Base-by-base conservation (phyloP, 352 stramenopile species). In the Aphanomyces stellatus region DNA sequence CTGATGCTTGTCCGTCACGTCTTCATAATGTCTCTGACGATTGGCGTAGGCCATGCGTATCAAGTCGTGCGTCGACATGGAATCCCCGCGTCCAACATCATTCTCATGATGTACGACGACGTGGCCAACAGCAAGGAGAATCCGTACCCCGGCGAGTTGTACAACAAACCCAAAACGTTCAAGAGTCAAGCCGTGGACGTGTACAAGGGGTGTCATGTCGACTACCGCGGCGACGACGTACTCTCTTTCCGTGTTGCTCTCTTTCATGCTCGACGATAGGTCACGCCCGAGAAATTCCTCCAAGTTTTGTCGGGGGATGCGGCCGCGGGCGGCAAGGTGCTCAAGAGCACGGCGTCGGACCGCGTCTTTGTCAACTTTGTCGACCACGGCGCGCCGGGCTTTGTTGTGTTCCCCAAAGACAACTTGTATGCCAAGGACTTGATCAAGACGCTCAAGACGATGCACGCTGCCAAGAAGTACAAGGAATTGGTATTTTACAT, bases 81-180 rank as follows among this genome's bases (percentile, higher is more conserved):
- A 11, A 95, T 97, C 41, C 82, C 87, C 8, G 72, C 60, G 15
- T 85, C 96, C 53, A 91, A 95, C 64, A 88, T 97, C 35, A 82
- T 97, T 62, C 81, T 96, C 41, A 96, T 97, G 88, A 96, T 93
- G 85, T 96, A 93, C 75, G 88, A 97, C 71, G 91, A 97, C 69
- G 84, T 91, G n/a, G 88, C 89, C 0, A 72, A 71, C 63, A 77
- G 82, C 71, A 48, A 77, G n/a, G 67, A 78, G 31, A 97, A 97
- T 56, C 90, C 91, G 28, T 93, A 93, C 69, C 82, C 83, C 0
- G 91, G 90, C 2, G 74, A 93, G 75, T 74, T 97, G 1, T 97
- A 90, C 70, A 97, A 97, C 72, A 80, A 87, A 17, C 90, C 90
- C 22, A 77, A 76, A 22, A 31, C 35, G 28, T 74, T 62, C 57